A percentile compares a stretch with the other conserved stretches of the same genome.
Evolutionary conservation across 2,329 filamentous ascomycete species (phyloP).

Genomic region (Raffaelea arxii): DNA sequence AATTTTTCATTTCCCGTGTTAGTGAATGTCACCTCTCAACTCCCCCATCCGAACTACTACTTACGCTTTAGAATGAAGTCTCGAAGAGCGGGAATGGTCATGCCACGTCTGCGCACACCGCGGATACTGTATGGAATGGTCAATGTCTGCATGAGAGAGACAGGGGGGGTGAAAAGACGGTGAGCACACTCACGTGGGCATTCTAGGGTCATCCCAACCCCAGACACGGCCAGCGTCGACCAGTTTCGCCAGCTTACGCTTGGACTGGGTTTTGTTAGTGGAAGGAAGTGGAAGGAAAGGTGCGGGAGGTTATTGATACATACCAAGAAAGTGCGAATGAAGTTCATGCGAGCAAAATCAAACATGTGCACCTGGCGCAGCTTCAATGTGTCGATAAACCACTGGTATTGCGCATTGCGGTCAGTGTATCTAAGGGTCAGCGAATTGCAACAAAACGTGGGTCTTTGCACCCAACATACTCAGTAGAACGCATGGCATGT

Average conservation of each 20-base stretch:
- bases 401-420: constrained; percentile 77
- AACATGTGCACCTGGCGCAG: constrained; percentile 73
- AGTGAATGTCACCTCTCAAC: neutral
- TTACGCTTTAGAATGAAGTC: constrained; percentile 69
- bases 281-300: too few relatives aligned
- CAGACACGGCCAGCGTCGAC: constrained; percentile 67
- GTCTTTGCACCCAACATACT: constrained; percentile 27
- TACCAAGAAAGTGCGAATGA: constrained; percentile 63
- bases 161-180: constrained; percentile 26
- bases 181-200: constrained; percentile 49
- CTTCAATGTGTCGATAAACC: constrained; percentile 67
- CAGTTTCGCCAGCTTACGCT: constrained; percentile 77
- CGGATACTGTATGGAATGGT: constrained; percentile 26
- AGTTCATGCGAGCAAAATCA: constrained; percentile 80
- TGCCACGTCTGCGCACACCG: constrained; percentile 66
- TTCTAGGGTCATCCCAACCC: constrained; percentile 81
- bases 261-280: constrained; percentile 37
- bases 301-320: neutral
- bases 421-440: constrained; percentile 52
- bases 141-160: neutral
- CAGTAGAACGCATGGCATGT: constrained; percentile 72
- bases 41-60: too few relatives aligned
- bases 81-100: constrained; percentile 68
- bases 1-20: neutral
- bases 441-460: neutral